Evolutionary conservation across 768 basidiomycete species (phyloP), one percentile per base, ranked within the genome.

Genomic region (Tephrocybe sp.): DNA sequence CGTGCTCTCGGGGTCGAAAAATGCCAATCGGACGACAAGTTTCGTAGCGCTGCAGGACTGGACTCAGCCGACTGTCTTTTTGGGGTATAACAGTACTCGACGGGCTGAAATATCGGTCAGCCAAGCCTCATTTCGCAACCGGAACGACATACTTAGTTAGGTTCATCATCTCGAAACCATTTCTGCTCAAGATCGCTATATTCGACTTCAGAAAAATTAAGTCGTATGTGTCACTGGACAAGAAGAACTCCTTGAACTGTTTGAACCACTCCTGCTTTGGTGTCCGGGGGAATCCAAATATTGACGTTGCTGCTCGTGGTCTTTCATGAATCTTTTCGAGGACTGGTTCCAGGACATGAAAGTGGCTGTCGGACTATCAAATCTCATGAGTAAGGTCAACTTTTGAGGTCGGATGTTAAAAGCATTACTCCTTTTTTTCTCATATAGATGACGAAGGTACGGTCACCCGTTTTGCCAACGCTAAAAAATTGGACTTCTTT

Each of bases 91-190:
- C 90, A 1, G 91, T 89, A 63, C 89, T 91, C 66, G 87, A 87
- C 64, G 87, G 83, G 63, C 88, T 92, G 32, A 27, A 36, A 28
- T 13, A 28, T 5, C 2, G 12, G 41, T 48, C 47, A 56, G 21
- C 16, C 38, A n/a, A 51, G 30, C 30, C 9, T 11, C 9, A 24
- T 2, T 11, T 25, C 3, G 9, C 45, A 5, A 19, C 24, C 36
- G 37, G n/a, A 13, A 9, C 22, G 84, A 69, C 89, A 35, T 69
- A 96, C 90, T 95, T 89, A 13, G 83, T 82, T 22, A 99, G 76
- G 62, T 97, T 90, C 92, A 99, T 96, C 60, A 98, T 97, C 70
- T 97, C 93, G 59, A 99, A 98, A 13, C 94, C 95, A 59, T 90
- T 93, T 1, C 88, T 83, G 58, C 93, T 93, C 19, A 97, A 78